Base-by-base conservation (phyloP, 805 yeast species). In the Hanseniaspora meyeri region DNA sequence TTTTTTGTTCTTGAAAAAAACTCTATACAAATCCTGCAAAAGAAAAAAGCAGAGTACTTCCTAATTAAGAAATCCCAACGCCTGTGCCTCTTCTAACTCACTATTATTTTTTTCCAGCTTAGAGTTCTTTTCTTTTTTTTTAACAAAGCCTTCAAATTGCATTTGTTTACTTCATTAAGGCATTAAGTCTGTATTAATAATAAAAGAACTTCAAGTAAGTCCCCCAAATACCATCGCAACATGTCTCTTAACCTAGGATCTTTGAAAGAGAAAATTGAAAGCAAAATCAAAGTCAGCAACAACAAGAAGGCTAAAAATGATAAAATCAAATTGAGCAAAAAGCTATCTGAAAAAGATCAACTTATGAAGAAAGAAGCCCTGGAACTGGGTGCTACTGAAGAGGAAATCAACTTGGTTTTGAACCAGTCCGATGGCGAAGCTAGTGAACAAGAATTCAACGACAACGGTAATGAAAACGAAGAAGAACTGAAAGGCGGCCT, bases 381-480 rank as follows among this genome's bases (percentile, higher is more conserved):
- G 14, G 82, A 82, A 24, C 70, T 90, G 32, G 96, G 97, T 37
- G 97, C 96, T 20, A 77, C 87, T 16, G 93, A 86, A 62, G 90
- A 82, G 24, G 97, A 89, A 67, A 66, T 90, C 48, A 76, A 78
- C 46, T 69, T 89, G 51, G 62, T 90, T 12, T 75, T 76, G 37
- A 85, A 76, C 16, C 62, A 84, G 3, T 70, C 72, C 12, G 75
- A 67, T 32, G 73, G 64, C n/a, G 69, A 70, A 42, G 72, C 68
- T 57, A 68, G 71, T 54, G 77, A 71, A 53, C 69, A 72, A 49
- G 79, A 71, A 55, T 69, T 70, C 36, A 68, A 57, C 16, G 74
- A 69, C 51, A 62, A 76, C 14, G 65, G 58, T 24, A 66, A 60
- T 14, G 61, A 61, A 14, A 60, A 61, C 2, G 73, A 79, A 57